Base-by-base conservation (phyloP, 768 basidiomycete species). In the Russula earlei region DNA sequence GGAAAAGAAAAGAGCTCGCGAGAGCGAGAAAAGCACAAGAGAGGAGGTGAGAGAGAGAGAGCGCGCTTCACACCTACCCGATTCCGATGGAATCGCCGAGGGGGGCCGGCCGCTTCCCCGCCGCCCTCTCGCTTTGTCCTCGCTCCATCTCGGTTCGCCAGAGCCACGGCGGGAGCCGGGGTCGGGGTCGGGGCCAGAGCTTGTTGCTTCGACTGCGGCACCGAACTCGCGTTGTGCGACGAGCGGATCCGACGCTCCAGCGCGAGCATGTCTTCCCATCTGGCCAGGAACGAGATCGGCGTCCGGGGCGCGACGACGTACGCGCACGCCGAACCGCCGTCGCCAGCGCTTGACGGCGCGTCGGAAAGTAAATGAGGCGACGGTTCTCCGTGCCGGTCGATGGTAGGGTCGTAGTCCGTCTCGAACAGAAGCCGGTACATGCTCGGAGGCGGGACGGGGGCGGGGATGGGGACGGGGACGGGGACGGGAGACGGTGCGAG, bases 381-480 rank as follows among this genome's bases (percentile, higher is more conserved):
- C 12, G 20, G 17, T 0, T 29, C 24, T 38, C 34, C 29, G n/a
- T 1, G 17, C 14, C 20, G 15, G 19, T 24, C 45, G 6, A 47
- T 15, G 10, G 51, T 25, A n/a, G n/a, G n/a, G 19, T 40, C 29
- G 8, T 20, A 44, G 8, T 54, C 57, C 9, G 2, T 22, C 14
- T 54, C 57, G 31, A 58, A 58, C n/a, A 58, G 52, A 40, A 58
- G 34, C 47, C 40, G 43, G 41, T 58, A 58, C 29, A 58, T 58
- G 36, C 52, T 58, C 25, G 52, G 52, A 31, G 44, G 41, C 5
- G 40, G 57, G 11, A 4, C 17, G 38, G 48, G n/a, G 15, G 25
- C 11, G 20, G 31, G 31, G 31, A 33, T 33, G 31, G 31, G 31
- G 31, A 33, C 31, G 31, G 31, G 31, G 11, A 33, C 31, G 31